Evolutionary conservation across 169 alveolate genomes (phyloP).

Genomic region (Perkinsus chesapeaki): DNA sequence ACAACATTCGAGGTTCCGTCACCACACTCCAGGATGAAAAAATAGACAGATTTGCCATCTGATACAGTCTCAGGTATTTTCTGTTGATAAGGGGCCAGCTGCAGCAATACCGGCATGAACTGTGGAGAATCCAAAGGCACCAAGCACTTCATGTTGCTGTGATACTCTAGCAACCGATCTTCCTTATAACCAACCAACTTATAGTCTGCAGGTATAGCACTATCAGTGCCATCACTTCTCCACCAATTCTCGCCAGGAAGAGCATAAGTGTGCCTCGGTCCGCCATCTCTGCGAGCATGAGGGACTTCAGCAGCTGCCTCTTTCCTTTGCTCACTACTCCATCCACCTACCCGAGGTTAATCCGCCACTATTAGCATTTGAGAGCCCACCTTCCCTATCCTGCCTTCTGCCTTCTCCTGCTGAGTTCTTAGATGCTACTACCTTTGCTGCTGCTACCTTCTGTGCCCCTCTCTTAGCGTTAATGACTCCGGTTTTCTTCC

Average conservation of each 20-base stretch:
- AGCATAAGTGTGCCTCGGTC: neutral
- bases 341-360: neutral
- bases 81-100: neutral
- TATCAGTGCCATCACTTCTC: neutral
- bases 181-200: neutral
- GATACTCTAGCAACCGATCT: neutral
- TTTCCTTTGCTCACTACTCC: neutral
- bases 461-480: neutral
- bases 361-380: neutral
- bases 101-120: neutral
- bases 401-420: neutral
- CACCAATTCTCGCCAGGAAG: neutral
- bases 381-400: neutral
- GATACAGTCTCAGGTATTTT: neutral
- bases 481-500: neutral
- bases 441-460: neutral
- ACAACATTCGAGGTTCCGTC: neutral
- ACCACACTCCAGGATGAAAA: neutral
- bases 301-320: neutral
- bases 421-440: neutral
- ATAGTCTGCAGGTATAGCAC: neutral
- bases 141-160: neutral
- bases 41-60: neutral
- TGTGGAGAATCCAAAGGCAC: neutral
- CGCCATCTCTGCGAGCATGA: neutral